A percentile compares a stretch with the other conserved stretches of the same genome.
Evolutionary conservation across 2,329 filamentous ascomycete species (phyloP).

Genomic region (Colletotrichum somersetense): DNA sequence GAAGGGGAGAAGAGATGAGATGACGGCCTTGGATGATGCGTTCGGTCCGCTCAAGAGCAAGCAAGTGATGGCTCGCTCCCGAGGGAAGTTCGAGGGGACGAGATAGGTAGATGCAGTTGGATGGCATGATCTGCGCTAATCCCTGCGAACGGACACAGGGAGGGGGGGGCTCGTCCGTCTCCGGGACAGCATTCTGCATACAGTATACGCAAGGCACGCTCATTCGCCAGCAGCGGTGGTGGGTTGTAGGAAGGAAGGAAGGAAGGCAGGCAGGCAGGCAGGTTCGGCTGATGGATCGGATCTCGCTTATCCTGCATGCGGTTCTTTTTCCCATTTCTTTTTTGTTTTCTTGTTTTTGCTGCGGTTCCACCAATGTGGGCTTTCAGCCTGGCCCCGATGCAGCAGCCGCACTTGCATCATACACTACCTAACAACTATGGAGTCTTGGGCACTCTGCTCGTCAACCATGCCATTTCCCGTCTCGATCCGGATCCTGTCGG

Average conservation of each 20-base stretch:
- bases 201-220: background rate
- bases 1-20: background rate
- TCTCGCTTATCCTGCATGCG: conserved; percentile 13
- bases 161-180: conserved; percentile 8
- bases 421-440: background rate
- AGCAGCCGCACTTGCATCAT: background rate
- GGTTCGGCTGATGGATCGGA: background rate
- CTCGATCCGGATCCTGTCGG: conserved; percentile 5
- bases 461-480: background rate
- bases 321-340: conserved; percentile 33
- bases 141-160: conserved; percentile 25
- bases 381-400: conserved; percentile 18
- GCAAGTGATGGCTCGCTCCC: background rate
- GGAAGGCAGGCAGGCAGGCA: no score
- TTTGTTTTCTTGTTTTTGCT: background rate
- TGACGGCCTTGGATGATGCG: background rate
- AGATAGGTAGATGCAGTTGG: conserved; percentile 11
- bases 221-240: conserved; percentile 13
- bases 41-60: background rate
- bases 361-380: conserved; percentile 3
- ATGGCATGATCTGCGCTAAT: conserved; percentile 31
- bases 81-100: conserved; percentile 1
- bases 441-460: no score
- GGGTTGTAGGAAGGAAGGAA: no score
- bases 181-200: background rate